These are phyloP conservation scores for Botrytis deweyae DNA, from an alignment of 2,329 filamentous ascomycete species.

Conservation along the genomic window DNA sequence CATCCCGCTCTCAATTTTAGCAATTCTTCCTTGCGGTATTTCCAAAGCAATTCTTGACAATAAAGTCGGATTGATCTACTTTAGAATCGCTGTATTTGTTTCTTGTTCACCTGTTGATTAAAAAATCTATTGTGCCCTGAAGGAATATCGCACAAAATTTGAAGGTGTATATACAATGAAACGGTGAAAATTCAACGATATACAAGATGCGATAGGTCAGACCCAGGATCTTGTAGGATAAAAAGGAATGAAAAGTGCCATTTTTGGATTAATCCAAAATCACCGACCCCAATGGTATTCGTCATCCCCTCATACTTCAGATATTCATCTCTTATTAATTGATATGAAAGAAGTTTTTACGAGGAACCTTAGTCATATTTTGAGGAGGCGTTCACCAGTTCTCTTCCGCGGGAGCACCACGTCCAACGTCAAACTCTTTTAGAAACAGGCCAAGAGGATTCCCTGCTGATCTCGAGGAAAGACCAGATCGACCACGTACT, in stretches of 20 bases:
- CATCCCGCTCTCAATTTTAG: neutral
- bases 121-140: neutral
- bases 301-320: neutral
- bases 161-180: neutral
- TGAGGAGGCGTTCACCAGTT: rapidly evolving
- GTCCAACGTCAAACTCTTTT: neutral
- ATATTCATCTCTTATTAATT: neutral
- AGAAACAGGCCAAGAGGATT: neutral
- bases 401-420: neutral
- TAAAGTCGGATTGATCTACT: too few relatives aligned
- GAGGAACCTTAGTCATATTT: neutral
- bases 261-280: neutral
- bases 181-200: neutral
- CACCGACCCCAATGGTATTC: neutral
- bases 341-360: neutral
- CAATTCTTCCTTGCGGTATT: neutral
- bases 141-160: neutral
- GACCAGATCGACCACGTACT: neutral
- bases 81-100: too few relatives aligned
- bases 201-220: neutral
- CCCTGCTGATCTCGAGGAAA: neutral
- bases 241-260: neutral
- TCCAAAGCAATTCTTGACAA: too few relatives aligned
- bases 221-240: neutral
- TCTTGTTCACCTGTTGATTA: too few relatives aligned